Percentiles rank a stretch among this genome's conserved stretches.
These are phyloP conservation scores for Aspergillus homomorphus DNA, from an alignment of 495 filamentous ascomycete genomes.

Conservation along the genomic window DNA sequence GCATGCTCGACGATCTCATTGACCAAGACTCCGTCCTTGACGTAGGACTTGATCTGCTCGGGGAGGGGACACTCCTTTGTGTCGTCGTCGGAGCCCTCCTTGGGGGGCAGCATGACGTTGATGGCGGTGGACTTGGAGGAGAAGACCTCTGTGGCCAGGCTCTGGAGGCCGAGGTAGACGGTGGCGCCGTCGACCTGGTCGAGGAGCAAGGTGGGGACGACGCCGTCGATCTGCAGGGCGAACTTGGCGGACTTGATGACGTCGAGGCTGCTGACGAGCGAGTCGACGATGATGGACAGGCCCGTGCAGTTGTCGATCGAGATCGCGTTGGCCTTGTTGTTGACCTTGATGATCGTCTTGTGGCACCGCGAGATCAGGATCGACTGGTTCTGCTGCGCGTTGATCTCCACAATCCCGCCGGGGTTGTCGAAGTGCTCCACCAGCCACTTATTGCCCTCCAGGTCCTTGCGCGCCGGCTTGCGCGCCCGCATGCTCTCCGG, in stretches of 20 bases:
- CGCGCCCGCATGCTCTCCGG: slow-evolving; percentile 90
- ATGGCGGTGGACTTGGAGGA: slow-evolving; percentile 78
- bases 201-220: slow-evolving; percentile 78
- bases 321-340: slow-evolving; percentile 91
- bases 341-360: slow-evolving; percentile 83
- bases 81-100: slow-evolving; percentile 60
- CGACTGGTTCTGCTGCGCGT: slow-evolving; percentile 78
- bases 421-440: slow-evolving; percentile 90
- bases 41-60: slow-evolving; percentile 81
- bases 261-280: slow-evolving; percentile 85
- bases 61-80: slow-evolving; percentile 83
- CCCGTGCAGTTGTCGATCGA: slow-evolving; percentile 85
- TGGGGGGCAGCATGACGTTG: slow-evolving; percentile 77
- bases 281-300: slow-evolving; percentile 83
- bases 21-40: slow-evolving; percentile 69
- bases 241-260: slow-evolving; percentile 93
- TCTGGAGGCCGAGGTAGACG: slow-evolving; percentile 79
- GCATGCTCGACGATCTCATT: slow-evolving; percentile 90
- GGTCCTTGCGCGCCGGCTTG: slow-evolving; percentile 86
- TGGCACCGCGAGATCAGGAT: slow-evolving; percentile 89
- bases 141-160: slow-evolving; percentile 74
- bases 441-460: slow-evolving; percentile 94
- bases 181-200: slow-evolving; percentile 92
- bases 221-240: slow-evolving; percentile 81
- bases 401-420: slow-evolving; percentile 66